These are phyloP conservation scores for Trichoderma breve DNA, from an alignment of 2,329 filamentous ascomycete species.

Conservation along the genomic window DNA sequence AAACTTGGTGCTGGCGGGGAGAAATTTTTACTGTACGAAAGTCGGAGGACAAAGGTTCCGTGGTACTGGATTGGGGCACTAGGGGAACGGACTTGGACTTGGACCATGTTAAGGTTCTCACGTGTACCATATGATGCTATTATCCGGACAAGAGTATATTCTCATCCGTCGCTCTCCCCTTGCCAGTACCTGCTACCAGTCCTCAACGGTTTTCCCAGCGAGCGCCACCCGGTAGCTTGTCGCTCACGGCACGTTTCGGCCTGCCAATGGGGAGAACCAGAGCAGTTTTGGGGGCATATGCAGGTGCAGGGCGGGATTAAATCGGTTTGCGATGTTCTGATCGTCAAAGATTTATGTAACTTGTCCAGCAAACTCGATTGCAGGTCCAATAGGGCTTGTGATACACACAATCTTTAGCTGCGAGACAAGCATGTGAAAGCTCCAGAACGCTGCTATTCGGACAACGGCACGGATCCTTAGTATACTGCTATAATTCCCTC, in stretches of 20 bases:
- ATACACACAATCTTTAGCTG: not conserved
- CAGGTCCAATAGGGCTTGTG: not conserved
- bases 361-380: not conserved
- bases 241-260: not conserved
- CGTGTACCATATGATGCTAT: rapidly evolving
- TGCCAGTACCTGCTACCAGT: not conserved
- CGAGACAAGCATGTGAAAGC: conserved; percentile 1
- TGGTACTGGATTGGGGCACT: not conserved
- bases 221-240: not conserved
- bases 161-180: not conserved
- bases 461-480: not conserved
- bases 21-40: not conserved
- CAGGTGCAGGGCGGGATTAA: not conserved
- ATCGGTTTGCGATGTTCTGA: not conserved
- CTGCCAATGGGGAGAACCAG: not conserved
- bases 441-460: not conserved
- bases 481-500: not conserved
- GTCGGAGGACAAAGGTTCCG: not conserved
- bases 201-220: not conserved
- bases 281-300: not conserved
- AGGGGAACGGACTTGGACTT: not conserved
- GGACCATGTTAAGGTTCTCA: not conserved
- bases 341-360: not conserved
- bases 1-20: not conserved
- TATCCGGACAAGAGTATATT: not conserved